These are phyloP conservation scores for Setaria italica DNA, from an alignment of 202 grass and related monocot genomes.

Conservation along the genomic window DNA sequence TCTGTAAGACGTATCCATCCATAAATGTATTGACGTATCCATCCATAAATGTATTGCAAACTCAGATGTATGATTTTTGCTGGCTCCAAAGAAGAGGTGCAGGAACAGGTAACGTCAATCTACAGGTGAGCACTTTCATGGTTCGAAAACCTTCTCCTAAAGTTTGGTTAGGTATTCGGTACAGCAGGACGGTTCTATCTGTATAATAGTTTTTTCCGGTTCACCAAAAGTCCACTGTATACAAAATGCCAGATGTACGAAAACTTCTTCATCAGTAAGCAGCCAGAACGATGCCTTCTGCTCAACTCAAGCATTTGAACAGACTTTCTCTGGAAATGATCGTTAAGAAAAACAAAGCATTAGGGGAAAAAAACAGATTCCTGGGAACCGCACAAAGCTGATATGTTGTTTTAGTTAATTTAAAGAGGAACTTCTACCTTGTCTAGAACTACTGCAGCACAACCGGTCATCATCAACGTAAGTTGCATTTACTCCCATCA, in stretches of 20 bases:
- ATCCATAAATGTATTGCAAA: no score
- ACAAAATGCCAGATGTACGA: slow-evolving; percentile 36
- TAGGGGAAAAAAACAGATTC: background rate
- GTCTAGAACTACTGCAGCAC: slow-evolving; percentile 86
- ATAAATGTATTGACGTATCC: no score
- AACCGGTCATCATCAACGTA: slow-evolving; percentile 84
- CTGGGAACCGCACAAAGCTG: background rate
- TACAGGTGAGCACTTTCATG: background rate
- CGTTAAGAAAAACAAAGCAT: slow-evolving; percentile 5
- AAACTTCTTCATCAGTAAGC: background rate
- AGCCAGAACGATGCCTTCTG: background rate
- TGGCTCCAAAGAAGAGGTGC: background rate
- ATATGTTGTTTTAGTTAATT: no score
- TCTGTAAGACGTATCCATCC: no score
- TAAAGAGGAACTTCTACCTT: slow-evolving; percentile 55
- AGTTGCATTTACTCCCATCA: slow-evolving; percentile 95
- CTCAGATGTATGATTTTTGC: background rate
- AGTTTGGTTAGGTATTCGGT: background rate
- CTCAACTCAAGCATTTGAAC: slow-evolving; percentile 51
- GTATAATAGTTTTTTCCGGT: background rate
- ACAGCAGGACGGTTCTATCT: background rate
- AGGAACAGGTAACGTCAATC: background rate
- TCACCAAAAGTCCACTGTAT: slow-evolving; percentile 23
- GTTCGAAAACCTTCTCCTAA: background rate
- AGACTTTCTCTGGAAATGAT: slow-evolving; percentile 61